Base-by-base conservation (phyloP, 352 stramenopile species). In the Phytophthora sojae region DNA sequence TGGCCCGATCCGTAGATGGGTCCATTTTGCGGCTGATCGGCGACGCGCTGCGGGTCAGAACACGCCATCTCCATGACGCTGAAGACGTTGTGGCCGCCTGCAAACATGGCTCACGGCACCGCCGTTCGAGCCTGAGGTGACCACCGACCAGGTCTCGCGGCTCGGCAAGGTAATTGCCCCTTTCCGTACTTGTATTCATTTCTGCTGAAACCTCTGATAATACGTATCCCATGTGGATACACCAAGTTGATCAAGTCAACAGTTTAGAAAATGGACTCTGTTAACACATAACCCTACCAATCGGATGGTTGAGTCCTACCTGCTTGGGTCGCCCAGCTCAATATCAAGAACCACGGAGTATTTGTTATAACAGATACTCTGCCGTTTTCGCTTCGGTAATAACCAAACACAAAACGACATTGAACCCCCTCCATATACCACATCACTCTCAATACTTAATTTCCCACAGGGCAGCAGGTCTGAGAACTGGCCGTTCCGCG, bases 401-500 rank as follows among this genome's bases (percentile, higher is more conserved):
- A 21, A 1, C 21, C 21, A 21, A 21, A 21, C 21, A 21, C 21
- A 21, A 21, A 21, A 21, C 1, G 21, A 35, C 9, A 11, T 2
- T 35, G 1, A 11, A 17, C 0, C 4, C 4, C 12, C 6, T 39
- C 21, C 32, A 2, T 52, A 61, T 25, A 4, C 7, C 1, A 6
- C 12, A 52, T 51, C 15, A 6, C 17, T 0, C 2, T 1, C 14
- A 17, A 61, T 61, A 39, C 2, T 11, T 12, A 19, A 61, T 61
- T 2, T 32, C 1, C 8, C 4, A 2, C 23, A 14, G 49, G 53
- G 51, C 11, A 12, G 3, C 44, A 25, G 11, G 11, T 17, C 4
- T n/a, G 37, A 5, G 61, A 69, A 62, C 56, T 64, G 51, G 61
- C 67, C 52, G 17, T 15, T 50, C 7, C 6, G 5, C 23, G 15